These are phyloP conservation scores for Hymenoscyphus linearis DNA, from an alignment of 2,329 filamentous ascomycete species.

Conservation along the genomic window DNA sequence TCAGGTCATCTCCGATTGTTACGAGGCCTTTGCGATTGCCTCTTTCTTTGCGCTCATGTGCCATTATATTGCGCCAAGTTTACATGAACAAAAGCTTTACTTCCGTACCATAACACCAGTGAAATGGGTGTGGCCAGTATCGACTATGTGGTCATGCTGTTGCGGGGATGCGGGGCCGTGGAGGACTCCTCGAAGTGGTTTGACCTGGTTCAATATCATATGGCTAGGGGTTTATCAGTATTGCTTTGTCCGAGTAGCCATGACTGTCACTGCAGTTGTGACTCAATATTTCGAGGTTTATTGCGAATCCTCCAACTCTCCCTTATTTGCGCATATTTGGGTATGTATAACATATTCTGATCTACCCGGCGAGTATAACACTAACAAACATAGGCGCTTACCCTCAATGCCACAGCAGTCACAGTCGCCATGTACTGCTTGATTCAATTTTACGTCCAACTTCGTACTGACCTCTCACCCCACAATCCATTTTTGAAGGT, in stretches of 20 bases:
- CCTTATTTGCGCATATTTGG: slow-evolving; percentile 81
- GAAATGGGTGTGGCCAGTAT: slow-evolving; percentile 70
- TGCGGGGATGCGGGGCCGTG: slow-evolving; percentile 64
- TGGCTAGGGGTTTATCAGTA: slow-evolving; percentile 84
- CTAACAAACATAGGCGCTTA: slow-evolving; percentile 45
- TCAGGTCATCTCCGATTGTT: slow-evolving; percentile 75
- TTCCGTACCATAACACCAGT: slow-evolving; percentile 65
- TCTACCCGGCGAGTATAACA: background rate
- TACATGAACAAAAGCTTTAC: slow-evolving; percentile 77
- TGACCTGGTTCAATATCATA: slow-evolving; percentile 88
- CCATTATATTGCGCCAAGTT: slow-evolving; percentile 69
- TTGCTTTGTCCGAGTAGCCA: slow-evolving; percentile 72
- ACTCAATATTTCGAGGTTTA: slow-evolving; percentile 65
- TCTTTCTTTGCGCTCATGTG: slow-evolving; percentile 82
- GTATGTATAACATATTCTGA: slow-evolving; percentile 39
- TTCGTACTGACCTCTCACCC: slow-evolving; percentile 61
- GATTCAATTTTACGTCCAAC: slow-evolving; percentile 80
- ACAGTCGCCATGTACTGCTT: slow-evolving; percentile 84
- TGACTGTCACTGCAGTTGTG: slow-evolving; percentile 72
- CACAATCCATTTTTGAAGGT: slow-evolving; percentile 76
- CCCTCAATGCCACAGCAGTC: slow-evolving; percentile 66
- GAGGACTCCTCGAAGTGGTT: slow-evolving; percentile 70
- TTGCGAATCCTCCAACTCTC: slow-evolving; percentile 73
- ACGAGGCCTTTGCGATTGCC: slow-evolving; percentile 83
- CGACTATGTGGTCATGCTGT: slow-evolving; percentile 64